Conservation (phyloP, 225 moss, liverwort and hornwort genomes). For the Bryum argenteum region DNA sequence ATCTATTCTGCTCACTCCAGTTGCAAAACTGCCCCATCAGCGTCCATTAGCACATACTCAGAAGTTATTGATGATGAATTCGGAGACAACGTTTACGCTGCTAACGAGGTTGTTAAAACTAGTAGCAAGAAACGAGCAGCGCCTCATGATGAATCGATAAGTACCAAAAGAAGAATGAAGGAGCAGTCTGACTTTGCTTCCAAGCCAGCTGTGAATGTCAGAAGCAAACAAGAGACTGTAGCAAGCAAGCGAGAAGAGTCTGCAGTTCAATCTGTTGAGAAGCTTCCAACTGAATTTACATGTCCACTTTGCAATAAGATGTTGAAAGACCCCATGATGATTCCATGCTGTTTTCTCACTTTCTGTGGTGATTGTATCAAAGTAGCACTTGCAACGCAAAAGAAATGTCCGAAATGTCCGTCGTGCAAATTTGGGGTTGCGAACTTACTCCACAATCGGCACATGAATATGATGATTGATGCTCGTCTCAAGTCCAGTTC, state of each 20-base stretch:
- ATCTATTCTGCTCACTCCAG: background rate
- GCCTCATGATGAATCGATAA: too few species aligned
- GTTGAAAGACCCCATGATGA: conserved; percentile 27
- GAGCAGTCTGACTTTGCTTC: background rate
- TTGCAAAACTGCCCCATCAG: too few species aligned
- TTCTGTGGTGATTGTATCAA: conserved; percentile 18
- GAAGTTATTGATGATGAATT: conserved; percentile 12
- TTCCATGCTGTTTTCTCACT: conserved; percentile 28
- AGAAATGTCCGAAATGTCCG: background rate
- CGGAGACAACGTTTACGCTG: conserved; percentile 18
- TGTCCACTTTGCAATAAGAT: conserved; percentile 16
- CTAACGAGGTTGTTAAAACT: too few species aligned
- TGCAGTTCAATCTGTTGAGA: too few species aligned
- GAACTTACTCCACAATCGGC: background rate
- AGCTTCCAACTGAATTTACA: conserved; percentile 3
- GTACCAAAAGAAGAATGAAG: background rate
- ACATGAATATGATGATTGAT: background rate
- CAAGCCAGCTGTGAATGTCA: too few species aligned
- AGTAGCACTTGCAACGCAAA: background rate
- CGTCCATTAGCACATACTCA: too few species aligned
- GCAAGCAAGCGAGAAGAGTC: background rate
- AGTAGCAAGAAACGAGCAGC: background rate
- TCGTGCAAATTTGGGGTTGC: background rate
- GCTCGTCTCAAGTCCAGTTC: background rate
- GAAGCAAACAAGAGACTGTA: background rate